Evolutionary conservation across 768 basidiomycete species (phyloP).

Genomic region (Leccinum subtestaceum): DNA sequence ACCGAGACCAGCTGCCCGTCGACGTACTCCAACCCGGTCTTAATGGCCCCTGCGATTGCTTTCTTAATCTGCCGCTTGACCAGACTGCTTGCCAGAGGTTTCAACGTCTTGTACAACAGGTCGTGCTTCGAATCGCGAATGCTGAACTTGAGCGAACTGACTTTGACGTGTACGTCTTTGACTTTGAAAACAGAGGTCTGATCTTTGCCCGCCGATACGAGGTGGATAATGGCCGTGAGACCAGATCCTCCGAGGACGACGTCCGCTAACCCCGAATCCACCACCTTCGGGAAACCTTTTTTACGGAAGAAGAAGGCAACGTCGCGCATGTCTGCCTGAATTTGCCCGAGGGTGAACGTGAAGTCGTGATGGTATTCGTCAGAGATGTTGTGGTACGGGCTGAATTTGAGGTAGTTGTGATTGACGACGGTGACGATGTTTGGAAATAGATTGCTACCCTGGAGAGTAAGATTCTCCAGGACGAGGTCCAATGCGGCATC

Average conservation of each 20-base stretch:
- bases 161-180: slow-evolving; percentile 69
- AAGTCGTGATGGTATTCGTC: slow-evolving; percentile 73
- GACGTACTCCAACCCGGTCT: slow-evolving; percentile 79
- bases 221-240: slow-evolving; percentile 61
- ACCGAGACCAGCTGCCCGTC: slow-evolving; percentile 90
- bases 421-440: slow-evolving; percentile 72
- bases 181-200: slow-evolving; percentile 71
- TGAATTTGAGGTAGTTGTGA: slow-evolving; percentile 81
- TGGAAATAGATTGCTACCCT: slow-evolving; percentile 88
- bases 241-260: slow-evolving; percentile 83
- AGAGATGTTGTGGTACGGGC: slow-evolving; percentile 57
- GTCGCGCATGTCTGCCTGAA: slow-evolving; percentile 92
- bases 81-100: slow-evolving; percentile 73
- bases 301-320: slow-evolving; percentile 88
- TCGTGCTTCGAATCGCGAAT: slow-evolving; percentile 93
- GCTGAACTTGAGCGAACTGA: slow-evolving; percentile 84
- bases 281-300: slow-evolving; percentile 83
- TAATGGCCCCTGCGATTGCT: slow-evolving; percentile 64
- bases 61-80: slow-evolving; percentile 72
- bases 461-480: slow-evolving; percentile 88
- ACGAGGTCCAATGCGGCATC: slow-evolving; percentile 85
- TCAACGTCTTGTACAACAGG: slow-evolving; percentile 79
- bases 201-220: slow-evolving; percentile 63
- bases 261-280: slow-evolving; percentile 82
- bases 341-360: slow-evolving; percentile 73